Evolutionary conservation across 768 basidiomycete species (phyloP).

Genomic region (Amanita brunnescens): DNA sequence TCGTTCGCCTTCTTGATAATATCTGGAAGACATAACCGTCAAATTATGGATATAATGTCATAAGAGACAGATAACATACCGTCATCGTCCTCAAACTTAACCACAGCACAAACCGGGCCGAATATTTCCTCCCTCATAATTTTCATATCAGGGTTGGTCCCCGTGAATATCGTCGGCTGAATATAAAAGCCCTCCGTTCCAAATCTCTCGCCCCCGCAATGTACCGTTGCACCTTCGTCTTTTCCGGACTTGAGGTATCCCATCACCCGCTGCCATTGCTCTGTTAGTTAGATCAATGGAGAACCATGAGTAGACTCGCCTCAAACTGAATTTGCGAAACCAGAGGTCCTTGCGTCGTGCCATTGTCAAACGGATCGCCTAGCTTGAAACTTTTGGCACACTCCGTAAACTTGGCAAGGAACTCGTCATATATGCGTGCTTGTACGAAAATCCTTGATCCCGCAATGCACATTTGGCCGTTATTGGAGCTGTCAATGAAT

Average conservation of each 20-base stretch:
- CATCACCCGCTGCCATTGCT: conserved; percentile 48
- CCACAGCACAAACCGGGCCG: conserved; percentile 64
- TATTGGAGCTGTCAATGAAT: conserved; percentile 39
- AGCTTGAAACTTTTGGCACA: conserved; percentile 42
- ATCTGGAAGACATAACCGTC: conserved; percentile 26
- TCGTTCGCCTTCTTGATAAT: conserved; percentile 49
- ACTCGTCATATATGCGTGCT: conserved; percentile 69
- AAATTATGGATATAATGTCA: not conserved
- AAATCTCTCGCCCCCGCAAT: conserved; percentile 48
- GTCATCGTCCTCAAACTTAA: conserved; percentile 58
- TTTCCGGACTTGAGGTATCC: conserved; percentile 69
- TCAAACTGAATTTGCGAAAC: conserved; percentile 70
- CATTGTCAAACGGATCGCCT: conserved; percentile 52
- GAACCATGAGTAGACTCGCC: conserved; percentile 28
- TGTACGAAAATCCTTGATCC: conserved; percentile 84
- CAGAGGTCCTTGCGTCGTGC: conserved; percentile 57
- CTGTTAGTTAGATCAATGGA: not conserved
- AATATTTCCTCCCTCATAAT: conserved; percentile 68
- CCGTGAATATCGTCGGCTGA: conserved; percentile 60
- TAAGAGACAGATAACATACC: conserved; percentile 17
- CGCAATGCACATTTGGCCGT: conserved; percentile 76
- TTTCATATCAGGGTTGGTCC: conserved; percentile 54
- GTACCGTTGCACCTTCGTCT: conserved; percentile 55
- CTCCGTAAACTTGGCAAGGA: conserved; percentile 49
- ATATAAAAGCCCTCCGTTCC: conserved; percentile 65